These are phyloP conservation scores for Bruguiera hainesii DNA, from an alignment of 441 rosid genomes.

Conservation along the genomic window DNA sequence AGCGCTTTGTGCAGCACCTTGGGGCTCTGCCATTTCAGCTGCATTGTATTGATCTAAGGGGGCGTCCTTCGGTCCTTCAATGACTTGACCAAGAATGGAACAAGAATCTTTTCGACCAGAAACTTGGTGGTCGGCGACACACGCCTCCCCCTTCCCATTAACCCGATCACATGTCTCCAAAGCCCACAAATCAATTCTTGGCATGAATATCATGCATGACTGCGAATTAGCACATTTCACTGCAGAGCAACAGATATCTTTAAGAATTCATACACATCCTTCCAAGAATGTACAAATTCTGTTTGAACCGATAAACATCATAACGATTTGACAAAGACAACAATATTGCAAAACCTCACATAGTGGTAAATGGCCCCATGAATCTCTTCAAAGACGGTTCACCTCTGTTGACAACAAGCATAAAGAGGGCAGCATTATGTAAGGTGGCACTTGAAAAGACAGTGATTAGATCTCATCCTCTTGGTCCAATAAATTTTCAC, in stretches of 20 bases:
- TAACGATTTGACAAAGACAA: no score
- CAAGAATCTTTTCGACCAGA: slow-evolving; percentile 29
- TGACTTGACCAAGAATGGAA: slow-evolving; percentile 21
- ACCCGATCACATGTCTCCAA: slow-evolving; percentile 44
- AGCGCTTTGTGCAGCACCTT: slow-evolving; percentile 29
- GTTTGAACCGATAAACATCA: no score
- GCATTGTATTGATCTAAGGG: slow-evolving; percentile 20
- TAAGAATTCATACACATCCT: slow-evolving; percentile 19
- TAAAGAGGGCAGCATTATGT: no score
- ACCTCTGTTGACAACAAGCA: no score
- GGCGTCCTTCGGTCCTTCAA: slow-evolving; percentile 23
- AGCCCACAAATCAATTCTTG: slow-evolving; percentile 96
- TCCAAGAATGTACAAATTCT: not conserved
- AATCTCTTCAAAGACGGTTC: no score
- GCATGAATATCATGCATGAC: slow-evolving; percentile 76
- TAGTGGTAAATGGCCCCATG: no score
- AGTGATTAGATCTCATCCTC: no score
- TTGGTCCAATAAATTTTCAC: no score
- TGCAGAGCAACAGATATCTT: slow-evolving; percentile 39
- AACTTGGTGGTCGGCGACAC: slow-evolving; percentile 18
- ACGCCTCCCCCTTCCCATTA: slow-evolving; percentile 28
- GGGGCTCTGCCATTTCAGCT: slow-evolving; percentile 28
- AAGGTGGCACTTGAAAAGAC: no score
- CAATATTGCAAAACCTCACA: no score
- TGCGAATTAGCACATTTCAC: slow-evolving; percentile 80